phyloP scores from a whole-genome alignment of 2,329 filamentous ascomycete species.

The Cucurbitaria berberidis region DNA sequence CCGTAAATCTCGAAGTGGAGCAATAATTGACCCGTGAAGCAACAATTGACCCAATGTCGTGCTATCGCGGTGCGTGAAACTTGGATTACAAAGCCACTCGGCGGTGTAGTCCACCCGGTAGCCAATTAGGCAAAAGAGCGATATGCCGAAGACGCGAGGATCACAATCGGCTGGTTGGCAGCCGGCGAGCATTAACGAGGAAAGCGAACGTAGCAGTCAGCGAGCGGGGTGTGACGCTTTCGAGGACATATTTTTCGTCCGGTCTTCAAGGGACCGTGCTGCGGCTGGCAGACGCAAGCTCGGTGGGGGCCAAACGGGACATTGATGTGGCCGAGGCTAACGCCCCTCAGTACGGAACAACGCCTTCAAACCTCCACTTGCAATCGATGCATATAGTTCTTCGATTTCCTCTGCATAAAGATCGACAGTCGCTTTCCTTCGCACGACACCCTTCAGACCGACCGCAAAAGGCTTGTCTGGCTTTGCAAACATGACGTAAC shows the following conservation, averaged over 20 bases:
- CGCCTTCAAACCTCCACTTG: slow-evolving; percentile 7
- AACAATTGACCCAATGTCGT: too few relatives aligned
- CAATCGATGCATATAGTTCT: slow-evolving; percentile 48
- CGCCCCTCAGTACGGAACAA: slow-evolving; percentile 16
- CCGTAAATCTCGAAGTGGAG: too few relatives aligned
- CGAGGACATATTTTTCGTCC: too few relatives aligned
- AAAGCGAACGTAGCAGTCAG: not conserved
- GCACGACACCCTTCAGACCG: slow-evolving; percentile 56
- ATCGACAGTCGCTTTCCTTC: slow-evolving; percentile 49
- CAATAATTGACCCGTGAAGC: too few relatives aligned
- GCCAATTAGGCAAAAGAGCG: not conserved
- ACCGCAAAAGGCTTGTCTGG: slow-evolving; percentile 54
- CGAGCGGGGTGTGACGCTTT: too few relatives aligned
- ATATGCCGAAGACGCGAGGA: not conserved
- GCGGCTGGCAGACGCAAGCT: not conserved
- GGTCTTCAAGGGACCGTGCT: not conserved
- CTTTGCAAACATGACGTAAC: slow-evolving; percentile 53
- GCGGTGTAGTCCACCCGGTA: not conserved
- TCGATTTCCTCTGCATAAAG: slow-evolving; percentile 58
- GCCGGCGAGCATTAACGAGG: not conserved
- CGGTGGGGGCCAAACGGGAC: not conserved
- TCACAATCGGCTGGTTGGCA: not conserved
- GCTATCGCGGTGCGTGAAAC: too few relatives aligned
- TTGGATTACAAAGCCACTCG: not conserved
- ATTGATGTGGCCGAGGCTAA: not conserved